A percentile compares a stretch with the other conserved stretches of the same genome.
phyloP scores from a whole-genome alignment of 768 basidiomycete genomes.

The Phylloporus sp. region DNA sequence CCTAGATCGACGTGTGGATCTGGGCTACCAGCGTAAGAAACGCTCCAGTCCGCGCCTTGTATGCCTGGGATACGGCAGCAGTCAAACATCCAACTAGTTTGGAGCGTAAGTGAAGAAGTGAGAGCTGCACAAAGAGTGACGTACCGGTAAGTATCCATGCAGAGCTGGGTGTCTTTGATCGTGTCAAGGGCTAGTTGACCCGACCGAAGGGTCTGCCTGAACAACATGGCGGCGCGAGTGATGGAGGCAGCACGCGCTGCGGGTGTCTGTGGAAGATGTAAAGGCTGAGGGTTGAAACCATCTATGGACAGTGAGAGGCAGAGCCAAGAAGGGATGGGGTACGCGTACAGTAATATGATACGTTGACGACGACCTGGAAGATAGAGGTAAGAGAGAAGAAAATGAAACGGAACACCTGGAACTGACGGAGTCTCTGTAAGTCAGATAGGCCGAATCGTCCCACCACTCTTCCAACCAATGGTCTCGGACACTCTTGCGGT shows the following conservation, averaged over 20 bases:
- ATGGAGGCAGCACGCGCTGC: slow-evolving; percentile 67
- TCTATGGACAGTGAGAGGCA: slow-evolving; percentile 40
- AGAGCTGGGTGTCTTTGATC: slow-evolving; percentile 64
- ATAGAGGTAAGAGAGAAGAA: slow-evolving; percentile 2
- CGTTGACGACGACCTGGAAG: slow-evolving; percentile 74
- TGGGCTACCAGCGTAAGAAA: slow-evolving; percentile 54
- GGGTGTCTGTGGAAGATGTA: slow-evolving; percentile 52
- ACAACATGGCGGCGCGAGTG: slow-evolving; percentile 66
- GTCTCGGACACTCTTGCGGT: slow-evolving; percentile 46
- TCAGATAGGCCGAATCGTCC: slow-evolving; percentile 80
- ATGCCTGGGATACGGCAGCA: slow-evolving; percentile 76
- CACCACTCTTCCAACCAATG: slow-evolving; percentile 96
- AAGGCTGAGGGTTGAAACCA: slow-evolving; percentile 68
- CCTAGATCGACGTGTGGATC: slow-evolving; percentile 45
- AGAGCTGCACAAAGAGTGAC: slow-evolving; percentile 3
- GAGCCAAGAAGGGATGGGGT: background rate
- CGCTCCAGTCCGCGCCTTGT: slow-evolving; percentile 72
- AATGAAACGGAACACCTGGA: background rate
- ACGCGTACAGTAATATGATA: slow-evolving; percentile 85
- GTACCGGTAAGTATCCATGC: slow-evolving; percentile 85
- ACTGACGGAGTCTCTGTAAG: slow-evolving; percentile 79
- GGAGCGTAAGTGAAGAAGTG: background rate
- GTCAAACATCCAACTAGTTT: slow-evolving; percentile 83
- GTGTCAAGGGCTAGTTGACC: slow-evolving; percentile 62
- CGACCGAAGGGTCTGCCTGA: slow-evolving; percentile 61